Base-by-base conservation (phyloP, 2,329 filamentous ascomycete genomes). In the Sphaerulina vaccinii region DNA sequence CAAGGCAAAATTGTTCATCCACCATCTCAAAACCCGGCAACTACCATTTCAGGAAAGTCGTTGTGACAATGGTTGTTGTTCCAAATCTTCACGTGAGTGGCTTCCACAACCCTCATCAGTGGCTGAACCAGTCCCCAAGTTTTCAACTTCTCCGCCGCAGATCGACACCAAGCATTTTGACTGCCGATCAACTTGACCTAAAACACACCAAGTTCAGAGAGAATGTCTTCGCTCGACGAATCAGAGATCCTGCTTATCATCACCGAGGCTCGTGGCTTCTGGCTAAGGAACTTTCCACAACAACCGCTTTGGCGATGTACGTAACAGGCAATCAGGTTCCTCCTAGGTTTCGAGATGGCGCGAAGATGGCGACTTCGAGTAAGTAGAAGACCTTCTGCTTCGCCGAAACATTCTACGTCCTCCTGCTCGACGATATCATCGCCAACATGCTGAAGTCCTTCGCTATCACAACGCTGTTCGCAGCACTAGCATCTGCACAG, bases 401-500 rank as follows among this genome's bases (percentile, higher is more conserved):
- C 15, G 19, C n/a, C n/a, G n/a, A 5, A 11, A 10, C 9, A 13
- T 16, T 13, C 33, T n/a, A 11, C 27, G 10, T 22, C n/a, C 16
- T 23, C 13, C n/a, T 15, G 1, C 21, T 24, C 24, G 11, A n/a
- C 5, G 8, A 8, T 11, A 3, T 15, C 16, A n/a, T 35, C 19
- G n/a, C 47, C 27, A 43, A 23, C 11, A 54, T 54, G 52, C 36
- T 51, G 24, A 27, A 24, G n/a, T 1, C 39, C 18, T 16, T 51
- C 13, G 29, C 44, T 18, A 8, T 52, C 3, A 46, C 39, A 40
- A 35, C 51, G n/a, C 21, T 56, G 11, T 36, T 43, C 29, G 32
- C 47, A 13, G 46, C 47, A 29, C 43, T 24, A 16, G 50, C 44
- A 1, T 49, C 33, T 18, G 56, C 46, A 40, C 44, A 55, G 33